phyloP scores from a whole-genome alignment of 768 basidiomycete genomes.

The Gloeopeniophorella convolvens region DNA sequence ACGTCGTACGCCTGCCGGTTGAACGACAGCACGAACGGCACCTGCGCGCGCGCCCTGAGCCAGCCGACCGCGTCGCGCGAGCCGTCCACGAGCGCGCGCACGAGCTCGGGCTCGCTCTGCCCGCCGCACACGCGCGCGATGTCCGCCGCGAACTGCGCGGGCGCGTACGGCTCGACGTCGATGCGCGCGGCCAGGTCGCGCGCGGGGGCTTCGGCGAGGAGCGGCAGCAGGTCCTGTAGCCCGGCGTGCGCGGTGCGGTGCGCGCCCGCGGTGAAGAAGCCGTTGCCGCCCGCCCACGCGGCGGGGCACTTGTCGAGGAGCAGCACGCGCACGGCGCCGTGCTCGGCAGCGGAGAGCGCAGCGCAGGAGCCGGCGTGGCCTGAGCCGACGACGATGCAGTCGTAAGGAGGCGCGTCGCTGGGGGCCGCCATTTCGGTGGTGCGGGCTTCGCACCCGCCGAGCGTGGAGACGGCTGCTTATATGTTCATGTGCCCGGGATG shows the following conservation, averaged over 20 bases:
- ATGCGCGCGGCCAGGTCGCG: conserved; percentile 38
- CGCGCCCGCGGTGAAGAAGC: conserved; percentile 67
- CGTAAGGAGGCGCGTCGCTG: conserved; percentile 20
- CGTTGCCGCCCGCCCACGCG: conserved; percentile 64
- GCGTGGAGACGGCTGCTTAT: no score
- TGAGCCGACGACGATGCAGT: conserved; percentile 59
- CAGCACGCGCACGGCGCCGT: conserved; percentile 54
- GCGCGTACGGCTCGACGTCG: conserved; percentile 54
- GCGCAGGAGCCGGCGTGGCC: conserved; percentile 65
- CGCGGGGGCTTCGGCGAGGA: conserved; percentile 44
- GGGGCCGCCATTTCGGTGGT: not conserved
- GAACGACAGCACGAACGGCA: conserved; percentile 55
- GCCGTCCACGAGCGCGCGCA: conserved; percentile 44
- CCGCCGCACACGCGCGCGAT: conserved; percentile 54
- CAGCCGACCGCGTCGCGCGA: conserved; percentile 54
- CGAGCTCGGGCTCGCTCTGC: conserved; percentile 43
- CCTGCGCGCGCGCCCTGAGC: conserved; percentile 43
- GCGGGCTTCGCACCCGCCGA: no score
- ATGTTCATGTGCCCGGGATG: no score
- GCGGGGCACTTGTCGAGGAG: conserved; percentile 59
- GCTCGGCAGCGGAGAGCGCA: conserved; percentile 51
- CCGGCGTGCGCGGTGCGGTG: conserved; percentile 58
- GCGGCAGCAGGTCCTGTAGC: conserved; percentile 49
- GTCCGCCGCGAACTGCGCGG: conserved; percentile 47
- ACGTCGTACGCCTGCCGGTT: conserved; percentile 65